Evolutionary conservation across 495 filamentous ascomycete genomes (phyloP), one percentile per base, ranked within the genome.

Genomic region (Hypoxylon subgilvum): DNA sequence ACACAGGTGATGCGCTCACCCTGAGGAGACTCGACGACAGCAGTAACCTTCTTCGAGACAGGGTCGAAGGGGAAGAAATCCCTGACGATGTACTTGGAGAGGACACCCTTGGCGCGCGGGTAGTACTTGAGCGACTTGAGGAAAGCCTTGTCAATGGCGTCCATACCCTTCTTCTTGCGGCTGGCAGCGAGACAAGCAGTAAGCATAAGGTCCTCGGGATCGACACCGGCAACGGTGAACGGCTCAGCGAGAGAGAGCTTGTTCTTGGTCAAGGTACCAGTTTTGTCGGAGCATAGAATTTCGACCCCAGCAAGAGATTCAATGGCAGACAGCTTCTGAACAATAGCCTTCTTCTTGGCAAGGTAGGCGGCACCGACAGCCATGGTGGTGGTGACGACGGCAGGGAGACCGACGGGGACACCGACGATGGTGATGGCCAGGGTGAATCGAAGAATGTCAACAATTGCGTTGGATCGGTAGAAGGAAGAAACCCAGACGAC

Each of bases 281-380:
- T 96, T 82, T 97, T 97, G 79, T 97, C 92, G 35, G 92, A 97
- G 82, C 92, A 97, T 58, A 96, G 86, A 72, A 96, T 95, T 78
- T 96, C 91, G 51, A 96, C 92, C 80, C 90, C 92, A 66, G 92
- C 92, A 49, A 96, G 78, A 17, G 92, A 96, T 77, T 96, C 92
- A 57, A 96, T 96, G 46, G 92, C 92, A 36, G 89, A 92, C 45
- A 96, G 84, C 79, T 96, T 96, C 79, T 96, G 92, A 66, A 96
- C 92, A 67, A 96, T 96, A 22, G 92, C 92, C 77, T 95, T 91
- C 80, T 95, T 94, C 77, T 90, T 92, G 52, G 92, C 92, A 56
- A 96, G 82, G 73, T 96, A 96, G 40, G 90, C 90, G 68, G 92
- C 92, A 76, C 92, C 92, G 67, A 96, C 92, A 75, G 92, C 91